Evolutionary conservation across 2,329 filamentous ascomycete genomes (phyloP), one percentile per base, ranked within the genome.

Genomic region (Fusarium sambucinum): DNA sequence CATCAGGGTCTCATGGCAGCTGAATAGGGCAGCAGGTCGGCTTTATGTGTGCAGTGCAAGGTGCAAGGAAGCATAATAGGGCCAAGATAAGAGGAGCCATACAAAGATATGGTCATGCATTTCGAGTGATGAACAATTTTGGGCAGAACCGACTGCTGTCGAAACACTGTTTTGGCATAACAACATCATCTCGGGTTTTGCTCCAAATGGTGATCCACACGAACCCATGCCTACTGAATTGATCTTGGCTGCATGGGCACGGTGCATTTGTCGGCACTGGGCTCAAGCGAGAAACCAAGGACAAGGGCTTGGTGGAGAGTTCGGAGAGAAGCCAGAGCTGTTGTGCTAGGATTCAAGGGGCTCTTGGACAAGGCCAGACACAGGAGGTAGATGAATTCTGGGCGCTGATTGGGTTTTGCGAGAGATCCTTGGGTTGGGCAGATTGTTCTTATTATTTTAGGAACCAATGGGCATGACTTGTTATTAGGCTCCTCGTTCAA

Each of bases 181-280:
- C 61, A 68, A 63, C 46, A 70, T 68, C 50, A 59, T 73, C 61
- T 68, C 53, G 64, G 59, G 41, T 63, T 67, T 47, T 59, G 51
- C 33, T 65, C 29, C 50, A 69, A 33, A 68, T 73, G 59, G 59
- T 54, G 71, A 71, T 73, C 71, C 71, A 73, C 71, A 53, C 30
- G 33, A 59, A 48, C 35, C 63, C 57, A 62, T 61, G 60, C 57
- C 48, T 57, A 69, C 50, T 59, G 62, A 50, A 58, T 72, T 72
- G 71, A 69, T 72, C 66, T 60, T 55, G 68, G 61, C 56, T 54
- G 52, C 50, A 59, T 56, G 41, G 48, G 60, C 69, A 74, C 67
- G 69, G 71, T 64, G 71, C 71, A 71, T 65, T 57, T 29, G 62
- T 68, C 68, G 71, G 71, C 58, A 73, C 68, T 70, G 63, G 55